Percentiles rank a stretch among this genome's conserved stretches.
Evolutionary conservation across 2,329 filamentous ascomycete species (phyloP).

Genomic region (Exophiala phaeomuriformis): DNA sequence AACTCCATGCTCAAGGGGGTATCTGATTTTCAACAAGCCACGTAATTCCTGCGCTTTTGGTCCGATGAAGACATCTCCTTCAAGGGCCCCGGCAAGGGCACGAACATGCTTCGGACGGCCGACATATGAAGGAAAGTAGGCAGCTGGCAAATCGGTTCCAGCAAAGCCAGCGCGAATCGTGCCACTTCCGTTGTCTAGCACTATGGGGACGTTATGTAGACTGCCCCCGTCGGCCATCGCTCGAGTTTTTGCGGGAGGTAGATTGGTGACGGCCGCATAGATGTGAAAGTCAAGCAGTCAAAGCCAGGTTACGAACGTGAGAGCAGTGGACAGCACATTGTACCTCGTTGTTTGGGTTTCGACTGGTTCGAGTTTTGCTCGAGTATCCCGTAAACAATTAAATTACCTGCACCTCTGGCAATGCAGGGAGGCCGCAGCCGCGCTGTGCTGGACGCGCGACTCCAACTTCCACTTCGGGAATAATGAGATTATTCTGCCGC

Average conservation of each 20-base stretch:
- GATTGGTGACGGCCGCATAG: not conserved
- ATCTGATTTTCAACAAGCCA: conserved; percentile 88
- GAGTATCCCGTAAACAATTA: not conserved
- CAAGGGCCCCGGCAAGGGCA: conserved; percentile 89
- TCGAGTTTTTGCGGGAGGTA: not conserved
- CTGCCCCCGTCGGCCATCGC: conserved; percentile 31
- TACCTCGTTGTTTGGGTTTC: not conserved
- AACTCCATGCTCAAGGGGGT: conserved; percentile 93
- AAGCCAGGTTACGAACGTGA: not conserved
- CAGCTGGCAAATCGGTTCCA: conserved; percentile 90
- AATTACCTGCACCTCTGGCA: not conserved
- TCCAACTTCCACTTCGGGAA: not conserved
- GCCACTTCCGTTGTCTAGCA: conserved; percentile 97
- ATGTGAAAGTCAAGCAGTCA: not conserved
- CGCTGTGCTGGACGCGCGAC: not conserved
- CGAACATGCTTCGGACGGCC: conserved; percentile 91
- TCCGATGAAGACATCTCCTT: conserved; percentile 96
- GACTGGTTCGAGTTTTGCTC: not conserved
- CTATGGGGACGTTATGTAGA: conserved; percentile 94
- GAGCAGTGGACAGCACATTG: conserved; percentile 3
- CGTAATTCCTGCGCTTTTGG: conserved; percentile 83
- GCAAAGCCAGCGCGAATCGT: conserved; percentile 96
- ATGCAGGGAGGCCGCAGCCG: not conserved
- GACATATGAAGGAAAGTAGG: conserved; percentile 95
- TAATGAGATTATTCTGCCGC: conserved; percentile 14